These are phyloP conservation scores for Camellia lanceoleosa DNA, from an alignment of 148 eudicot species.

Conservation along the genomic window DNA sequence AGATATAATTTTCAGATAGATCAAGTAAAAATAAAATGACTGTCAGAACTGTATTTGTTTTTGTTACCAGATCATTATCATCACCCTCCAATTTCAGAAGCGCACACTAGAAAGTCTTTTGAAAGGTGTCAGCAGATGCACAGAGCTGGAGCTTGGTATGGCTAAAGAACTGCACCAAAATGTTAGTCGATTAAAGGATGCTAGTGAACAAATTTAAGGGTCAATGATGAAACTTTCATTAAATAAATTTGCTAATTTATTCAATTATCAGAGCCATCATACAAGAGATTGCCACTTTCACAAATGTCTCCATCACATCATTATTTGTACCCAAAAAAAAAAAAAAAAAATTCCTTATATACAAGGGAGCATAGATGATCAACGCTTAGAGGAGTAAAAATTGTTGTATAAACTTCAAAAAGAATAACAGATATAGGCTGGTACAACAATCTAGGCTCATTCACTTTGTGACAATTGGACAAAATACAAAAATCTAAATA, in stretches of 20 bases:
- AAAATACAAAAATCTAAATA: neutral
- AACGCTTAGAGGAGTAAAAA: neutral
- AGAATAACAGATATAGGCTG: constrained; percentile 5
- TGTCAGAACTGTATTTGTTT: neutral
- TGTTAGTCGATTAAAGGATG: neutral
- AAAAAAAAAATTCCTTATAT: neutral
- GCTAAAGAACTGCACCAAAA: neutral
- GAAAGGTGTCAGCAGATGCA: too few species aligned
- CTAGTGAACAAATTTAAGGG: neutral
- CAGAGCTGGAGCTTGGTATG: neutral
- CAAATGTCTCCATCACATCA: neutral
- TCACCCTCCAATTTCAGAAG: neutral
- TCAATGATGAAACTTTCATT: neutral
- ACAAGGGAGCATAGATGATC: neutral
- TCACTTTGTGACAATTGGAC: constrained; percentile 25
- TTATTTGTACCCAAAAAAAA: too few species aligned
- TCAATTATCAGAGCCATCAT: neutral
- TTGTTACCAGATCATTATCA: neutral
- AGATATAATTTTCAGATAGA: neutral
- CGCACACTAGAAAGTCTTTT: too few species aligned
- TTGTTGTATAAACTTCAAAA: neutral
- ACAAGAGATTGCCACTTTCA: neutral
- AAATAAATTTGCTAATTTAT: neutral
- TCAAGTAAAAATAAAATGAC: neutral
- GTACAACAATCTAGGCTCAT: constrained; percentile 22